These are phyloP conservation scores for Sophora flavescens DNA, from an alignment of 306 rosid genomes.

Conservation along the genomic window DNA sequence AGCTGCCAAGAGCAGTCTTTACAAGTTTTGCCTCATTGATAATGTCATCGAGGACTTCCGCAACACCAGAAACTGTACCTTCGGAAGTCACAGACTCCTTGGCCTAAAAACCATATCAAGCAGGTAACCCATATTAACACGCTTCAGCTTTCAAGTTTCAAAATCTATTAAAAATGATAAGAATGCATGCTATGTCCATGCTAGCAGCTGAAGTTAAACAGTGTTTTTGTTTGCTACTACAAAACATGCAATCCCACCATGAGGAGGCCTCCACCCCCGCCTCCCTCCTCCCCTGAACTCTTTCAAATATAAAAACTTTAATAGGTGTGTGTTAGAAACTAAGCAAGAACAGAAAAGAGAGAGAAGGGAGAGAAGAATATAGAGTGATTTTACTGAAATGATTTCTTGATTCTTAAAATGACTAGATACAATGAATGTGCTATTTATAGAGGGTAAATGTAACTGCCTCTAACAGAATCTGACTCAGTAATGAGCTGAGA, in stretches of 20 bases:
- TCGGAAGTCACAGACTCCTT: conserved; percentile 59
- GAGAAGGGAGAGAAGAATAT: too few species aligned
- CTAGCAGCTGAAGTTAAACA: conserved; percentile 18
- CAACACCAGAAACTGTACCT: conserved; percentile 50
- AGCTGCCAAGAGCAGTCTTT: conserved; percentile 93
- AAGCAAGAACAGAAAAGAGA: too few species aligned
- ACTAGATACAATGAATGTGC: too few species aligned
- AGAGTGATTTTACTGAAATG: too few species aligned
- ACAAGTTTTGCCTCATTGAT: conserved; percentile 79
- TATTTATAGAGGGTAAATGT: too few species aligned
- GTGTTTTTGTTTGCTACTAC: neutral
- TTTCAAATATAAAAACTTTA: conserved; percentile 27
- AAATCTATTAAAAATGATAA: conserved; percentile 27
- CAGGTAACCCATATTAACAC: conserved; percentile 37
- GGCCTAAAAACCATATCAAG: conserved; percentile 60
- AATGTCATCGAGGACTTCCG: conserved; percentile 62
- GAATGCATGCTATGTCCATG: conserved; percentile 12
- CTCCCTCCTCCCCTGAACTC: neutral
- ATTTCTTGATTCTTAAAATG: too few species aligned
- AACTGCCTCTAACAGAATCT: too few species aligned
- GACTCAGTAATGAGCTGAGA: too few species aligned
- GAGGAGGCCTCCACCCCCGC: neutral
- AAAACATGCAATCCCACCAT: conserved; percentile 16
- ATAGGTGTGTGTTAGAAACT: too few species aligned
- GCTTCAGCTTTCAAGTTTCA: conserved; percentile 39